Evolutionary conservation across 2,329 filamentous ascomycete species (phyloP), one percentile per base, ranked within the genome.

Genomic region (Podosphaera aphanis): DNA sequence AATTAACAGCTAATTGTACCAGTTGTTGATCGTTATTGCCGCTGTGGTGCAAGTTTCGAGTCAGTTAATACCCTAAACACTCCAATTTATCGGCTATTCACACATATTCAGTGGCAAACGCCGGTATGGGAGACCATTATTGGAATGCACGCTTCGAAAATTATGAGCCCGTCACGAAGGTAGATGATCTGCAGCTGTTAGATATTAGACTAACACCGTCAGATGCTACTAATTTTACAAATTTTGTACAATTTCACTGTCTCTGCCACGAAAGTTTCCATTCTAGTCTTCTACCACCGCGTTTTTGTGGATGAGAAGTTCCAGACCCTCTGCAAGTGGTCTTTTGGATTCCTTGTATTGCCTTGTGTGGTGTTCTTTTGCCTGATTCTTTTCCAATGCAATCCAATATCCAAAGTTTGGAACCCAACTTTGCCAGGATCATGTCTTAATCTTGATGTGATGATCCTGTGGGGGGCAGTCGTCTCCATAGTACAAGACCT

Each of bases 401-500:
- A 31, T 29, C 50, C 49, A 11, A 31, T 52, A 13, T n/a, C 43
- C 20, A 15, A 20, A 19, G 38, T 50, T 31, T 50, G 49, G 47
- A 38, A 49, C 44, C 20, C 43, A 35, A 31, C 31, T 21, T 23
- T 45, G 20, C 27, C 46, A 10, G 27, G 20, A 21, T 61, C 61
- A 29, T 80, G 76, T 55, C 72, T 67, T 45, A 68, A 78, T 55
- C 71, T 77, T 39, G 64, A 77, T 48, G 75, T 71, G 1, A 64
- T 80, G 21, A 77, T 77, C 52, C 70, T 78, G 6, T 73, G 73
- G 5, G 78, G 74, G 1, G 73, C 75, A 1, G 74, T 74, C 0
- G 65, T 79, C 46, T 79, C 79, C 60, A 75, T 80, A 51, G 70
- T 76, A 46, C 78, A 75, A 16, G 77, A 80, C 50, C 59, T 79